These are phyloP conservation scores for Fusarium napiforme DNA, from an alignment of 2,329 filamentous ascomycete genomes.

Conservation along the genomic window DNA sequence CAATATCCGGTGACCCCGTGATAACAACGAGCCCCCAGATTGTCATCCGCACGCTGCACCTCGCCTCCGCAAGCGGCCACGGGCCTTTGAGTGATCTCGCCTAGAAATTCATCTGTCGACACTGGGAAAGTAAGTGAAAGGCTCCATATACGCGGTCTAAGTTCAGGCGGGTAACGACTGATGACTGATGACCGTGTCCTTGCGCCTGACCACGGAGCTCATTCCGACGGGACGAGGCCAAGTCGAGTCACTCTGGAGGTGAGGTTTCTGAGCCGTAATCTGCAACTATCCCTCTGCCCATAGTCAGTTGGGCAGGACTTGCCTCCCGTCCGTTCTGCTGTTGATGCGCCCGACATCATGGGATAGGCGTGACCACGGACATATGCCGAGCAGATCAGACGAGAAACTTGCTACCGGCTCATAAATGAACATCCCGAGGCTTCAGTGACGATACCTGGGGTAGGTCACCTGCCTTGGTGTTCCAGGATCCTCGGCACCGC, in stretches of 20 bases:
- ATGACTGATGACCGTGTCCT: slow-evolving; percentile 34
- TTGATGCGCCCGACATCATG: slow-evolving; percentile 36
- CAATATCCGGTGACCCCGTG: slow-evolving; percentile 41
- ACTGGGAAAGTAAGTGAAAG: neutral
- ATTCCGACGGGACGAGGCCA: slow-evolving; percentile 32
- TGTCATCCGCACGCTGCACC: slow-evolving; percentile 44
- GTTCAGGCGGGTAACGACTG: slow-evolving; percentile 38
- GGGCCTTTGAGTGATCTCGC: slow-evolving; percentile 30
- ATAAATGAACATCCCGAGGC: slow-evolving; percentile 31
- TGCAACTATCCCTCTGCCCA: slow-evolving; percentile 17
- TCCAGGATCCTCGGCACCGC: slow-evolving; percentile 24
- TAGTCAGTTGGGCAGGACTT: slow-evolving; percentile 20
- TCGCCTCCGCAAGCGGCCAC: slow-evolving; percentile 43
- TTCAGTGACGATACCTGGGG: slow-evolving; percentile 37
- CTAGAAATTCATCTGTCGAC: slow-evolving; percentile 28
- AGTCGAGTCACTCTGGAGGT: slow-evolving; percentile 22
- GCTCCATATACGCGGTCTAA: slow-evolving; percentile 5
- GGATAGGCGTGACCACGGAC: slow-evolving; percentile 39
- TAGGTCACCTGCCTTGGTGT: slow-evolving; percentile 34
- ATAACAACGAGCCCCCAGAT: slow-evolving; percentile 40
- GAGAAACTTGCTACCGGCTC: slow-evolving; percentile 28
- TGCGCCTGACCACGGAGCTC: slow-evolving; percentile 39
- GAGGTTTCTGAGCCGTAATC: slow-evolving; percentile 10
- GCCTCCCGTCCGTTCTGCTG: slow-evolving; percentile 23
- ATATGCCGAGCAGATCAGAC: slow-evolving; percentile 42